A percentile compares a stretch with the other conserved stretches of the same genome.
Evolutionary conservation across 176 grass and related monocot genomes (phyloP).

Genomic region (Avena sativa): DNA sequence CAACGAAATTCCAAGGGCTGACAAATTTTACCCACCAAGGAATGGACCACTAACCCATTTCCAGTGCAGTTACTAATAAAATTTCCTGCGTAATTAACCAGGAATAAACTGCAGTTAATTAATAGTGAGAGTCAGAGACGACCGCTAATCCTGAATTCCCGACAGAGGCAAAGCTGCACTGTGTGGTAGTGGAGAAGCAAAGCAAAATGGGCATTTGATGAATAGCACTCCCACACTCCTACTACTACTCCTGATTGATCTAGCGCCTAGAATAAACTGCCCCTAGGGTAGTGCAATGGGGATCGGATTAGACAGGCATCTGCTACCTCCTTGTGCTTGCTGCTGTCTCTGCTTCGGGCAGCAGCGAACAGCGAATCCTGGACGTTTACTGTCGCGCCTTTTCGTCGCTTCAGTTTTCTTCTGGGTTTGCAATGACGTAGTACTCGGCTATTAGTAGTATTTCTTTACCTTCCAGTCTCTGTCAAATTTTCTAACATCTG

Average conservation of each 20-base stretch:
- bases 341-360: slow-evolving; percentile 21
- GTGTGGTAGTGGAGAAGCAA: background rate
- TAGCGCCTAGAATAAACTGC: background rate
- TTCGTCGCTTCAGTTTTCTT: too few relatives aligned
- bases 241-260: background rate
- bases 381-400: too few relatives aligned
- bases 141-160: background rate
- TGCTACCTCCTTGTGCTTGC: slow-evolving; percentile 30
- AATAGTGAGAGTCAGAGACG: background rate
- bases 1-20: slow-evolving; percentile 17
- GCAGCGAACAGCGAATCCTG: slow-evolving; percentile 31
- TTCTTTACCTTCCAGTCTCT: too few relatives aligned
- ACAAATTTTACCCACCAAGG: background rate
- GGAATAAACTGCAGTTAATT: background rate
- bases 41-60: background rate
- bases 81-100: background rate
- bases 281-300: background rate
- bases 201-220: background rate
- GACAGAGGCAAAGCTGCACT: background rate
- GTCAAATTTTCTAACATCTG: too few relatives aligned
- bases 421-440: too few relatives aligned
- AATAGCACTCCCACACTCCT: background rate
- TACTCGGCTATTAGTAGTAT: too few relatives aligned
- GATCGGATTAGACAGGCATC: slow-evolving; percentile 15
- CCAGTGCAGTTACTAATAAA: background rate